Evolutionary conservation across 306 rosid genomes (phyloP).

Genomic region (Pachyrhizus erosus): DNA sequence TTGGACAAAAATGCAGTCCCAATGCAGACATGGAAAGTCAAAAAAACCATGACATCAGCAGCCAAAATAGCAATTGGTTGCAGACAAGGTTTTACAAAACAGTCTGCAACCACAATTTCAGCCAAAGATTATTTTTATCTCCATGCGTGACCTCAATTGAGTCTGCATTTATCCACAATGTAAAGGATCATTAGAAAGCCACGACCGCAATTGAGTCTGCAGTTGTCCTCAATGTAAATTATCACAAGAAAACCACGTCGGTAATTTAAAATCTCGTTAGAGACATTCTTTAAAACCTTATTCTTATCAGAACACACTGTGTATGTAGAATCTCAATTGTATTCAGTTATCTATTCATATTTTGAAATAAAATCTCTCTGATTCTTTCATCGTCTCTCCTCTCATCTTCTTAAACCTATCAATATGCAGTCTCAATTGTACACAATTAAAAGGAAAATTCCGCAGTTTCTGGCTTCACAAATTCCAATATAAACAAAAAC

Average conservation of each 20-base stretch:
- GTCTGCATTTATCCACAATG: neutral
- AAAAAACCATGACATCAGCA: neutral
- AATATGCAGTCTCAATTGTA: neutral
- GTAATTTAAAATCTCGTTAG: neutral
- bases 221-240: neutral
- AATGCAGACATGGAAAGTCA: neutral
- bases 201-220: neutral
- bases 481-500: conserved; percentile 3
- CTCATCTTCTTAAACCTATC: neutral
- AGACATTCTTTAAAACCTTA: neutral
- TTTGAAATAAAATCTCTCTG: neutral
- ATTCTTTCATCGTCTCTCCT: neutral
- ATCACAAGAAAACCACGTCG: neutral
- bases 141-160: neutral
- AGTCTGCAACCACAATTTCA: neutral
- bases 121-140: neutral
- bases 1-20: neutral
- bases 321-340: neutral
- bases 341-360: neutral
- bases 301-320: neutral
- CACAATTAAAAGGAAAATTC: neutral
- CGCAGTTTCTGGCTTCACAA: neutral
- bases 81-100: neutral
- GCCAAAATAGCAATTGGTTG: neutral
- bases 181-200: neutral